Evolutionary conservation across 441 rosid genomes (phyloP).

Genomic region (Pelargonium fulgidum): DNA sequence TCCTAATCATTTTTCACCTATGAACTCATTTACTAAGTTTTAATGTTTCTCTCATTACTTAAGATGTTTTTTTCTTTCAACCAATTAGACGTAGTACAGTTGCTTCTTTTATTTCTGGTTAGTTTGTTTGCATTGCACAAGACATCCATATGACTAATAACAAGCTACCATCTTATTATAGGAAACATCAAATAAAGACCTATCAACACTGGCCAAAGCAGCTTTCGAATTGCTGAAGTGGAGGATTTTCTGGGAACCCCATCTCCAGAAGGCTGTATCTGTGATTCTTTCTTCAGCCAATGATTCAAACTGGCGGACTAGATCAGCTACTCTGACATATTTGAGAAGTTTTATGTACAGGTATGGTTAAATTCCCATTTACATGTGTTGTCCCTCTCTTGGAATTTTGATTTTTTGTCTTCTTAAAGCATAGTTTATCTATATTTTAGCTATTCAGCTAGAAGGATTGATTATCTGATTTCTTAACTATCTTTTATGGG

Average conservation of each 20-base stretch:
- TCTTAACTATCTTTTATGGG: background rate
- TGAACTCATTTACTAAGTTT: background rate
- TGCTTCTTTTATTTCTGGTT: too few relatives aligned
- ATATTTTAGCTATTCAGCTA: background rate
- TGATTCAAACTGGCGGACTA: slow-evolving; percentile 93
- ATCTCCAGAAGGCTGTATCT: slow-evolving; percentile 66
- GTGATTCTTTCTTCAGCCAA: slow-evolving; percentile 64
- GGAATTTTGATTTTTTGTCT: background rate
- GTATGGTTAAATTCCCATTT: slow-evolving; percentile 28
- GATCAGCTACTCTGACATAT: slow-evolving; percentile 90
- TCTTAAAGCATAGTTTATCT: background rate
- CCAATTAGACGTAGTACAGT: slow-evolving; percentile 17
- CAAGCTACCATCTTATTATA: slow-evolving; percentile 27
- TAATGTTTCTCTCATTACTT: background rate
- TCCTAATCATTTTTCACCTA: background rate
- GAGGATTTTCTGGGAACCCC: slow-evolving; percentile 76
- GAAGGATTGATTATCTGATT: background rate
- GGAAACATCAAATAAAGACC: slow-evolving; percentile 97
- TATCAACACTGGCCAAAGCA: slow-evolving; percentile 91
- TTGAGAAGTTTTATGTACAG: slow-evolving; percentile 94
- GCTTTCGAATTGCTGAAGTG: slow-evolving; percentile 92
- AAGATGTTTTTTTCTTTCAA: background rate
- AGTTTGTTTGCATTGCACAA: too few relatives aligned
- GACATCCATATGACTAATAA: slow-evolving; percentile 19
- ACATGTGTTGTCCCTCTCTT: background rate